Evolutionary conservation across 768 basidiomycete species (phyloP).

Genomic region (Collybia sp.): DNA sequence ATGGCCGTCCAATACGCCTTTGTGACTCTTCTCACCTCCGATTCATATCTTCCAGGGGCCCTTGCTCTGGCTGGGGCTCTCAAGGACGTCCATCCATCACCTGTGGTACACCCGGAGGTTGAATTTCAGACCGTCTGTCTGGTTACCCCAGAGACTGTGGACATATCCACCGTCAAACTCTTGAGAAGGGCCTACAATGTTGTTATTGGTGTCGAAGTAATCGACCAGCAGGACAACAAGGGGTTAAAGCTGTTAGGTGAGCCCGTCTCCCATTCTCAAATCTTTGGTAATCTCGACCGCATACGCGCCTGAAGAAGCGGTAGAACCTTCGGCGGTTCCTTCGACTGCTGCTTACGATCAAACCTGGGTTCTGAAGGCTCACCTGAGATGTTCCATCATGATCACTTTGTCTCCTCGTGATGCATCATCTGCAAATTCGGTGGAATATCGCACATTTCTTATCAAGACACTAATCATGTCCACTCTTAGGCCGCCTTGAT

Average conservation of each 20-base stretch:
- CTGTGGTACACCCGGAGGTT: constrained; percentile 52
- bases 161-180: constrained; percentile 74
- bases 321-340: neutral
- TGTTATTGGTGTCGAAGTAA: constrained; percentile 90
- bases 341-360: neutral
- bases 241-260: constrained; percentile 82
- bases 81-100: constrained; percentile 67
- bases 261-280: constrained; percentile 18
- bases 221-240: constrained; percentile 61
- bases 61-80: constrained; percentile 84
- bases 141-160: constrained; percentile 91
- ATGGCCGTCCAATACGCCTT: constrained; percentile 77
- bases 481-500: constrained; percentile 80
- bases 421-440: no score
- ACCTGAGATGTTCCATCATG: no score
- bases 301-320: constrained; percentile 1
- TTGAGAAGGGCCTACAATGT: constrained; percentile 77
- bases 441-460: neutral
- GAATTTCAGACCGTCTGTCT: constrained; percentile 83
- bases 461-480: constrained; percentile 4
- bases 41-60: constrained; percentile 90
- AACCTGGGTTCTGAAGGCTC: no score
- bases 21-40: constrained; percentile 89
- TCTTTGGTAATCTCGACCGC: constrained; percentile 5
- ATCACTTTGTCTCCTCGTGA: no score